phyloP scores from a whole-genome alignment of 2,329 filamentous ascomycete genomes.

The Alternaria atra region DNA sequence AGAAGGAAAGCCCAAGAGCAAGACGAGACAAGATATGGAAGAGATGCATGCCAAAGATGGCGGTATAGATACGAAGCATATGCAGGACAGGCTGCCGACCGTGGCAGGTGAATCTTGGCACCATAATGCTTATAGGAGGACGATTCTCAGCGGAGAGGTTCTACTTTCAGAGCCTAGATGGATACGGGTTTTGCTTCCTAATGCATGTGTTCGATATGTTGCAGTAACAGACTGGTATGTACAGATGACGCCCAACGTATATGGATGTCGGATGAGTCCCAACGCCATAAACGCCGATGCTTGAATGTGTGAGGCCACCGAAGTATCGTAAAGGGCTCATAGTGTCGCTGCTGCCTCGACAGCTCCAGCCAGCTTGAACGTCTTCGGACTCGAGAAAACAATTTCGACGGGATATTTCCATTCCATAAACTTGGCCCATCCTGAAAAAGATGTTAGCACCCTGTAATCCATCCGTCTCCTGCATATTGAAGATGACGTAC shows the following conservation, averaged over 20 bases:
- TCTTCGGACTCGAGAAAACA: conserved; percentile 55
- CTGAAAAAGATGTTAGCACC: conserved; percentile 58
- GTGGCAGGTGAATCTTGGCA: not conserved
- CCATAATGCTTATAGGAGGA: not conserved
- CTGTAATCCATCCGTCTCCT: not conserved
- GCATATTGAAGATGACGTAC: conserved; percentile 63
- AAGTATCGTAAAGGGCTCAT: conserved; percentile 25
- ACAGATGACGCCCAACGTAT: not conserved
- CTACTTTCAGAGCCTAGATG: not conserved
- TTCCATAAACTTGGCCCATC: conserved; percentile 92
- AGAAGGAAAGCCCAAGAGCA: conserved; percentile 62
- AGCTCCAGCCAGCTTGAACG: conserved; percentile 58
- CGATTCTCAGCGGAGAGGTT: not conserved
- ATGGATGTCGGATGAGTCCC: not conserved
- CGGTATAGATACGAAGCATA: conserved; percentile 15
- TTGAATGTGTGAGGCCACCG: conserved; percentile 7
- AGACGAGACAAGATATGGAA: conserved; percentile 64
- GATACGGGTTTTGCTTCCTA: not conserved
- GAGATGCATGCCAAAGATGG: conserved; percentile 15
- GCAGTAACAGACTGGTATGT: not conserved
- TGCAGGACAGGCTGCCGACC: not conserved
- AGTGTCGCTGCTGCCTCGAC: conserved; percentile 58
- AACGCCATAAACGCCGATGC: conserved; percentile 25
- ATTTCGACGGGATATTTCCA: conserved; percentile 91
- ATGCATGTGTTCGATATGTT: not conserved